Evolutionary conservation across 2,329 filamentous ascomycete species (phyloP), one percentile per base, ranked within the genome.

Genomic region (Nannizzia gypsea): DNA sequence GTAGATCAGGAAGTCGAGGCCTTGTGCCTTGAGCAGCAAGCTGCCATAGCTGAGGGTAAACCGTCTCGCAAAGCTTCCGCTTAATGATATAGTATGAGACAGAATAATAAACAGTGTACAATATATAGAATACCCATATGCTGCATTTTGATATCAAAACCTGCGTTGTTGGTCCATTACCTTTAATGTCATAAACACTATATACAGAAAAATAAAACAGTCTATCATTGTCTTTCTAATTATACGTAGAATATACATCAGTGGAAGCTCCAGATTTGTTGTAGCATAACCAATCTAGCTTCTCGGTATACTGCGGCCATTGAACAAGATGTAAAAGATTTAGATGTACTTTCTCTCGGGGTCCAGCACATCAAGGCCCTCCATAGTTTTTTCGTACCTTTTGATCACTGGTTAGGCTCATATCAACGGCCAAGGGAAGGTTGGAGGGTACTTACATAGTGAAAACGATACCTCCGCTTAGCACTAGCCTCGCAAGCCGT

Each of bases 391-490:
- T 78, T 97, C 92, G 72, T 96, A 93, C 86, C 73, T 71, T 60
- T 63, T 17, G 52, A 13, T 20, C 17, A 36, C 22, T 15, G 48
- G 56, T 22, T 15, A 22, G 50, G 17, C 2, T 34, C 2, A 31
- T 40, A 40, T 28, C 61, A 56, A 31, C 38, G 3, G 38, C 5
- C n/a, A 54, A 22, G 56, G 9, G 6, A 20, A 31, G 38, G 24
- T 20, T 6, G 11, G 20, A 4, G 20, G 1, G 5, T 22, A 11
- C 80, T 69, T 74, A 86, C 83, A 97, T 95, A 22, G 93, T 95
- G 70, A 99, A 99, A 44, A 99, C 93, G 69, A 99, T 96, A 17
- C 93, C 93, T 60, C 93, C 93, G 69, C 90, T 96, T 73, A 97
- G 74, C 46, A 96, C 88, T 66, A 99, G 73, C 60, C 93, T 80